phyloP scores from a whole-genome alignment of 805 yeast species.

The Komagataella pseudopastoris region DNA sequence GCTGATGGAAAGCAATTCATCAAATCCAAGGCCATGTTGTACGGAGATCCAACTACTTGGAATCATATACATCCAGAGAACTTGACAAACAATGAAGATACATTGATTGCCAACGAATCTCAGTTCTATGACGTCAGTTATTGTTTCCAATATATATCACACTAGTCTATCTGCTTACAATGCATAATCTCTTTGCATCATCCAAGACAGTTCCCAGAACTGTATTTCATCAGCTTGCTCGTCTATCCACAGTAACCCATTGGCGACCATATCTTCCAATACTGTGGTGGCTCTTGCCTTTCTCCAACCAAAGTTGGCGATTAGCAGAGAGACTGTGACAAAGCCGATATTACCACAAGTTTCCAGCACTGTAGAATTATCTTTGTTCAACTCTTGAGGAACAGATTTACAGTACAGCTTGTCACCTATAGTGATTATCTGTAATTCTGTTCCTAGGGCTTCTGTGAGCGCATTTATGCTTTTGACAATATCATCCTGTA shows the following conservation, averaged over 20 bases:
- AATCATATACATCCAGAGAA: slow-evolving; percentile 67
- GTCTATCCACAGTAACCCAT: slow-evolving; percentile 84
- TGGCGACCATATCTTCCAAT: slow-evolving; percentile 66
- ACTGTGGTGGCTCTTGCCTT: slow-evolving; percentile 43
- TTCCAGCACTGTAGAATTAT: slow-evolving; percentile 60
- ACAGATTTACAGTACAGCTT: slow-evolving; percentile 46
- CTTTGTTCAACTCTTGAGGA: slow-evolving; percentile 51
- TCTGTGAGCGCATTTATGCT: slow-evolving; percentile 37
- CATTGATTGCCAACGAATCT: slow-evolving; percentile 61
- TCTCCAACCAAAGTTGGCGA: slow-evolving; percentile 73
- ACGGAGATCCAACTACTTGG: slow-evolving; percentile 98
- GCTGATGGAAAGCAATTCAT: slow-evolving; percentile 39
- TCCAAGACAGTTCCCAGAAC: slow-evolving; percentile 74
- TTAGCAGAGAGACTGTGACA: slow-evolving; percentile 46
- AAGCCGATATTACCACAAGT: slow-evolving; percentile 70
- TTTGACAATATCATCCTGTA: slow-evolving; percentile 38
- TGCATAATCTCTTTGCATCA: slow-evolving; percentile 10
- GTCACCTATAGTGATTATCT: slow-evolving; percentile 42
- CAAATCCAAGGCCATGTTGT: slow-evolving; percentile 76
- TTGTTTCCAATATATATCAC: slow-evolving; percentile 91
- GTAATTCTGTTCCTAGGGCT: slow-evolving; percentile 60
- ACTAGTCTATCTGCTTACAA: slow-evolving; percentile 16
- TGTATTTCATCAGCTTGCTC: slow-evolving; percentile 22
- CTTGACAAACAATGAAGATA: slow-evolving; percentile 59
- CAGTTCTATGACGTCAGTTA: slow-evolving; percentile 60